A percentile compares a stretch with the other conserved stretches of the same genome.
Conservation (phyloP, 1,284 basidiomycete species). For the Apiotrichum porosum region DNA sequence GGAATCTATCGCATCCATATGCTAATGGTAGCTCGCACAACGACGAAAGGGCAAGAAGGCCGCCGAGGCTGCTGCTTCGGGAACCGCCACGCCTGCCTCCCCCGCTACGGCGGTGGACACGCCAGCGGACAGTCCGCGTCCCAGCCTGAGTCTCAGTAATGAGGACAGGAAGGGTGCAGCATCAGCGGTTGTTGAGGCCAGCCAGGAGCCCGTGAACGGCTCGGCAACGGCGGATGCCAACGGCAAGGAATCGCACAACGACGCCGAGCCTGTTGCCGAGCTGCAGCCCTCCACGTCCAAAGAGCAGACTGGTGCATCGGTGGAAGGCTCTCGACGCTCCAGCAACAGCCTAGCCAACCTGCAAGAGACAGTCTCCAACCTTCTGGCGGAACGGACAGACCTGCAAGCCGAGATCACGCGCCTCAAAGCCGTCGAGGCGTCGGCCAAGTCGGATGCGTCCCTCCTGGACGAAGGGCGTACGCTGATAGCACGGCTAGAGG, state of each 20-base stretch:
- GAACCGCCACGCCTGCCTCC: slow-evolving; percentile 6
- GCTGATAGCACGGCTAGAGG: slow-evolving; percentile 31
- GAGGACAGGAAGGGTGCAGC: not conserved
- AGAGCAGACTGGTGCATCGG: too few relatives aligned
- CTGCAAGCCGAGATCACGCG: slow-evolving; percentile 29
- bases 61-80: slow-evolving; percentile 7
- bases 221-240: slow-evolving; percentile 1
- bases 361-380: slow-evolving; percentile 36
- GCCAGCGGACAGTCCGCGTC: slow-evolving; percentile 23
- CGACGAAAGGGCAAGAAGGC: slow-evolving; percentile 29
- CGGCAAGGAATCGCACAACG: not conserved
- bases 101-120: slow-evolving; percentile 6
- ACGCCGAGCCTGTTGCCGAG: slow-evolving; percentile 5
- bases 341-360: slow-evolving; percentile 23
- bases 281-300: not conserved
- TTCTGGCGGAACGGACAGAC: slow-evolving; percentile 39
- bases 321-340: not conserved
- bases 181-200: too few relatives aligned
- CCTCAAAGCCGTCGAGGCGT: slow-evolving; percentile 22
- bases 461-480: slow-evolving; percentile 33
- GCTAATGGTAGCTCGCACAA: slow-evolving; percentile 30
- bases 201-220: not conserved
- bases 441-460: slow-evolving; percentile 29
- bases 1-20: too few relatives aligned
- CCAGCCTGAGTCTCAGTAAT: slow-evolving; percentile 26